Conservation (phyloP, 2,329 filamentous ascomycete species). For the Metarhizium sp. region DNA sequence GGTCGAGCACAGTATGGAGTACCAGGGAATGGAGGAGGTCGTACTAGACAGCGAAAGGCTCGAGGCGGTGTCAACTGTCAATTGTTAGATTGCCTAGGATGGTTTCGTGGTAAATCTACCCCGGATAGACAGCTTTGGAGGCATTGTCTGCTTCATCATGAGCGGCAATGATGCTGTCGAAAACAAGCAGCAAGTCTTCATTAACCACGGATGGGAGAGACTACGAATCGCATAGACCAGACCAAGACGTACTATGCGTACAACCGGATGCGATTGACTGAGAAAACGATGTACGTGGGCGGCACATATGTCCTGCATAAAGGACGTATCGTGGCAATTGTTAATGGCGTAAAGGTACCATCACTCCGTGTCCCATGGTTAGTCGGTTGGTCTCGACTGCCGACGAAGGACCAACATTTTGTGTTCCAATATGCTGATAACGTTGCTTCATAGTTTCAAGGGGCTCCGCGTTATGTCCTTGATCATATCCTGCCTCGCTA, state of each 20-base stretch:
- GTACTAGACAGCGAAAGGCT: slow-evolving; percentile 6
- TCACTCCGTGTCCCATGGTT: no score
- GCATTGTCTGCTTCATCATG: not conserved
- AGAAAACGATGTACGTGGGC: not conserved
- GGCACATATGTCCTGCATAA: not conserved
- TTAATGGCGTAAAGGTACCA: not conserved
- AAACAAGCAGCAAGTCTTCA: not conserved
- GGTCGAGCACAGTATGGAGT: slow-evolving; percentile 21
- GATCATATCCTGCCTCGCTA: no score
- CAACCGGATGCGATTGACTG: not conserved
- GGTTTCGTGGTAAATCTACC: not conserved
- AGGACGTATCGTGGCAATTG: not conserved
- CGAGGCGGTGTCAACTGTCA: slow-evolving; percentile 6
- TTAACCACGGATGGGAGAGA: not conserved
- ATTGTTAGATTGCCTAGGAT: not conserved
- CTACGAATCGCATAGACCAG: not conserved
- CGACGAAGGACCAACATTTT: no score
- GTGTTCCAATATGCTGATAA: no score
- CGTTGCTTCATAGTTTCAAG: no score
- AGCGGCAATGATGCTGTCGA: not conserved
- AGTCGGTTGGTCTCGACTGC: no score
- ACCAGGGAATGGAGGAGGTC: not conserved
- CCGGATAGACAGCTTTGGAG: not conserved
- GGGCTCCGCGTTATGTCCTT: no score
- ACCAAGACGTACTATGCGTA: not conserved